Percentiles rank a stretch among this genome's conserved stretches.
These are phyloP conservation scores for Alternaria conjuncta DNA, from an alignment of 2,329 filamentous ascomycete species.

Conservation along the genomic window DNA sequence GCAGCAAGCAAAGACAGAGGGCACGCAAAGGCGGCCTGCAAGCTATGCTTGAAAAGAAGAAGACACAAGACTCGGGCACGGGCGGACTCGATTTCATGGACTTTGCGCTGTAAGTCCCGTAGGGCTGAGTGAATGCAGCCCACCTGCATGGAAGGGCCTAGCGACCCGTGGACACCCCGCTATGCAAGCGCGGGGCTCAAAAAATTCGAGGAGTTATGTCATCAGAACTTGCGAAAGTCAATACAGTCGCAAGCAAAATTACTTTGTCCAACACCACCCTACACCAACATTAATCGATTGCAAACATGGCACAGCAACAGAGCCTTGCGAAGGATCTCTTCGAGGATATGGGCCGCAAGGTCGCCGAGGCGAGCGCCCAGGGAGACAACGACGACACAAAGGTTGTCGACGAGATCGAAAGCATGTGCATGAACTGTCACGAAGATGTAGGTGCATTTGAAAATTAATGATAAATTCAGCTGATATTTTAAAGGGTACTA, in stretches of 20 bases:
- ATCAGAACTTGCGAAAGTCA: slow-evolving; percentile 14
- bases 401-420: slow-evolving; percentile 61
- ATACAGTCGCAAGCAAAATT: neutral
- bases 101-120: slow-evolving; percentile 54
- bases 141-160: slow-evolving; percentile 29
- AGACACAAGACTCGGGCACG: slow-evolving; percentile 42
- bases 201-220: slow-evolving; percentile 38
- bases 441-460: slow-evolving; percentile 48
- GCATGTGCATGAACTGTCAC: slow-evolving; percentile 63
- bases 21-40: slow-evolving; percentile 62
- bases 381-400: slow-evolving; percentile 50
- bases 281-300: neutral
- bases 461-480: slow-evolving; percentile 7
- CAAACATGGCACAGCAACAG: slow-evolving; percentile 43
- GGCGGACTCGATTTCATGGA: slow-evolving; percentile 60
- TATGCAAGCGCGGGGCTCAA: slow-evolving; percentile 40
- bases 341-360: slow-evolving; percentile 59
- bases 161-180: slow-evolving; percentile 24
- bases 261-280: neutral
- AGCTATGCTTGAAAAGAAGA: slow-evolving; percentile 58
- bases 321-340: slow-evolving; percentile 57
- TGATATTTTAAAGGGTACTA: slow-evolving; percentile 70
- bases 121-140: slow-evolving; percentile 20
- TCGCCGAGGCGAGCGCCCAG: slow-evolving; percentile 49
- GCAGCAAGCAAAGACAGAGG: slow-evolving; percentile 63